A percentile compares a stretch with the other conserved stretches of the same genome.
phyloP scores from a whole-genome alignment of 192 early-diverging fungal species.

The Cladochytrium replicatum region DNA sequence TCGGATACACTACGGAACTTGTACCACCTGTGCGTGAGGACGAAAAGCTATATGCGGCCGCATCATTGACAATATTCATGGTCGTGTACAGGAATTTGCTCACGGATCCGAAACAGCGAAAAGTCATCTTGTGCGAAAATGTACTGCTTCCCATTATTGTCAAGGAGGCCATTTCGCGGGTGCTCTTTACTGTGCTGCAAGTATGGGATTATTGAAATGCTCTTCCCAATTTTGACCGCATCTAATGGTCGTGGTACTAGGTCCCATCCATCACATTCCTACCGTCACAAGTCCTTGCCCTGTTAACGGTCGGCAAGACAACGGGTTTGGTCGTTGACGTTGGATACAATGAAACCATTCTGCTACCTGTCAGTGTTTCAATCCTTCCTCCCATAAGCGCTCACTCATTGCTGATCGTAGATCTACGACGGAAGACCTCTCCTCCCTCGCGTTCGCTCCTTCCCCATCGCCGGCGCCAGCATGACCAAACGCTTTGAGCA shows the following conservation, averaged over 20 bases:
- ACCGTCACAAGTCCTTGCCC: slow-evolving; percentile 55
- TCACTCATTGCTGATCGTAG: no score
- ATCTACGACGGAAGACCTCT: slow-evolving; percentile 61
- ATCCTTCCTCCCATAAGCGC: not conserved
- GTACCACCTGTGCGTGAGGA: not conserved
- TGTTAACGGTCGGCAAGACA: slow-evolving; percentile 64
- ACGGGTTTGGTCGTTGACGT: slow-evolving; percentile 82
- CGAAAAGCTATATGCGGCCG: not conserved
- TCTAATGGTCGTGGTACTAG: slow-evolving; percentile 15
- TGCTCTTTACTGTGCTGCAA: slow-evolving; percentile 67
- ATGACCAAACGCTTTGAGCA: slow-evolving; percentile 45
- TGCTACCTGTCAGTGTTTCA: slow-evolving; percentile 61
- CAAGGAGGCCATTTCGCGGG: slow-evolving; percentile 56
- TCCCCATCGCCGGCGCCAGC: slow-evolving; percentile 56
- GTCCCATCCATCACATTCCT: slow-evolving; percentile 72
- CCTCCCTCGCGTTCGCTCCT: slow-evolving; percentile 47
- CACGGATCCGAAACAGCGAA: slow-evolving; percentile 72
- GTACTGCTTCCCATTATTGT: slow-evolving; percentile 56
- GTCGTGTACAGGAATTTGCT: slow-evolving; percentile 44
- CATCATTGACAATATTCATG: not conserved
- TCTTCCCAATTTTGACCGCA: not conserved
- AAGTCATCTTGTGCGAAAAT: slow-evolving; percentile 72
- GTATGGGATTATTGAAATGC: slow-evolving; percentile 16
- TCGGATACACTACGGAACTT: no score
- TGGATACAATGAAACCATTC: slow-evolving; percentile 65